Evolutionary conservation across 345 rosid species (phyloP).

Genomic region (Boechera retrofracta): DNA sequence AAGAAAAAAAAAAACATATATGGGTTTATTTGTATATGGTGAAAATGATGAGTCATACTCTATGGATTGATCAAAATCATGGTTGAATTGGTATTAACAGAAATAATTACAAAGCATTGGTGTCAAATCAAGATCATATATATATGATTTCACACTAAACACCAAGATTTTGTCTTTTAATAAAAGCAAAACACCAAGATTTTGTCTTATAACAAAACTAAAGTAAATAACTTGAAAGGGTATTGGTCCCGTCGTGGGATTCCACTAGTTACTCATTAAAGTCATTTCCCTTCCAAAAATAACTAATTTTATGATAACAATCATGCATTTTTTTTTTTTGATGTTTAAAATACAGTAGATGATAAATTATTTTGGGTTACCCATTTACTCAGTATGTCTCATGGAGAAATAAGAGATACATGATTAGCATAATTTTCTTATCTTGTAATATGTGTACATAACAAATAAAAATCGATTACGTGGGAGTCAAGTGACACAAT

Average conservation of each 20-base stretch:
- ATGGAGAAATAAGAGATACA: neutral
- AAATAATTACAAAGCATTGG: conserved; percentile 21
- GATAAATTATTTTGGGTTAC: conserved; percentile 1
- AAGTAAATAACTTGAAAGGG: conserved; percentile 19
- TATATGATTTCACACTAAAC: conserved; percentile 33
- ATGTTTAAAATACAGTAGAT: neutral
- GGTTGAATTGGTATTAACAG: conserved; percentile 23
- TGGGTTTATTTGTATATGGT: conserved; percentile 12
- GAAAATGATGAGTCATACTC: conserved; percentile 22
- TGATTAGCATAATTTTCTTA: neutral
- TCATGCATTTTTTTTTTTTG: neutral
- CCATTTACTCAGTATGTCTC: neutral
- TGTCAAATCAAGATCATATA: conserved; percentile 37
- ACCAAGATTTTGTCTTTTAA: conserved; percentile 35
- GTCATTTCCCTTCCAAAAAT: neutral
- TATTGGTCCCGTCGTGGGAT: conserved; percentile 23
- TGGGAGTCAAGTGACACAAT: no score
- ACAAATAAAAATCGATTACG: no score
- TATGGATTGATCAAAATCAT: neutral
- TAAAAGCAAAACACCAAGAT: conserved; percentile 7
- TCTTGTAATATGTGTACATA: no score
- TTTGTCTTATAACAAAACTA: conserved; percentile 24
- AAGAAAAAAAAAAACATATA: neutral
- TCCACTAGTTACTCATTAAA: conserved; percentile 34
- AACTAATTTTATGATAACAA: conserved; percentile 1